Conservation (phyloP, 352 stramenopile genomes). For the Pythium aristosporum region DNA sequence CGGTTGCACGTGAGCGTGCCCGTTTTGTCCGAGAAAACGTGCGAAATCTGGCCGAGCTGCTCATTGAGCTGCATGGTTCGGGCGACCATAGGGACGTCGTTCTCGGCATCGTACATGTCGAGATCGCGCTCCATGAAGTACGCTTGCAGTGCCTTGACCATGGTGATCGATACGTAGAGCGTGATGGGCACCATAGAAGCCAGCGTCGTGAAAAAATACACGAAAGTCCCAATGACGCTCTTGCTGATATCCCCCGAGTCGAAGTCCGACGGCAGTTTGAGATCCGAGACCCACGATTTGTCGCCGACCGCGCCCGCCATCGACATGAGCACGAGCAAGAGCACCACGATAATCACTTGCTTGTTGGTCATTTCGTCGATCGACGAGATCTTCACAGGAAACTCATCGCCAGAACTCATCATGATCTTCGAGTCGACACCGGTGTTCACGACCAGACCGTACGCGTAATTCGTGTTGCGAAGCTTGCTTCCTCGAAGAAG, state of each 20-base stretch:
- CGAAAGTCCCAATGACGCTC: constrained; percentile 62
- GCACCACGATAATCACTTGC: constrained; percentile 81
- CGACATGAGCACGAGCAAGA: constrained; percentile 72
- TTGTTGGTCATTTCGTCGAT: constrained; percentile 87
- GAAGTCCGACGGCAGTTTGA: constrained; percentile 41
- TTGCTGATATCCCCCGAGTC: constrained; percentile 30
- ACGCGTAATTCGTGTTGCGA: constrained; percentile 87
- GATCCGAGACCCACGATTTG: constrained; percentile 46
- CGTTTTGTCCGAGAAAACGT: constrained; percentile 97
- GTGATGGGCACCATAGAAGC: constrained; percentile 87
- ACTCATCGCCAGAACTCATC: constrained; percentile 85
- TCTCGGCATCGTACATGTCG: constrained; percentile 84
- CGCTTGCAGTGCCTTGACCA: constrained; percentile 88
- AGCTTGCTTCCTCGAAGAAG: constrained; percentile 89
- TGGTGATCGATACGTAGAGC: constrained; percentile 87
- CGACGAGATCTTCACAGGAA: constrained; percentile 78
- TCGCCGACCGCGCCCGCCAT: constrained; percentile 63
- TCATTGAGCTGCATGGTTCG: constrained; percentile 89
- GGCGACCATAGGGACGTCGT: constrained; percentile 66
- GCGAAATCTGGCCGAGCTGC: constrained; percentile 91
- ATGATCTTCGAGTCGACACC: constrained; percentile 92
- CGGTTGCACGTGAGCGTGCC: constrained; percentile 88
- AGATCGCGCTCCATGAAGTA: constrained; percentile 86
- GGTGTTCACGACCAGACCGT: constrained; percentile 93
- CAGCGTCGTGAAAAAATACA: constrained; percentile 85